Conservation (phyloP, 192 early-diverging fungal genomes). For the Entomortierella lignicola region DNA sequence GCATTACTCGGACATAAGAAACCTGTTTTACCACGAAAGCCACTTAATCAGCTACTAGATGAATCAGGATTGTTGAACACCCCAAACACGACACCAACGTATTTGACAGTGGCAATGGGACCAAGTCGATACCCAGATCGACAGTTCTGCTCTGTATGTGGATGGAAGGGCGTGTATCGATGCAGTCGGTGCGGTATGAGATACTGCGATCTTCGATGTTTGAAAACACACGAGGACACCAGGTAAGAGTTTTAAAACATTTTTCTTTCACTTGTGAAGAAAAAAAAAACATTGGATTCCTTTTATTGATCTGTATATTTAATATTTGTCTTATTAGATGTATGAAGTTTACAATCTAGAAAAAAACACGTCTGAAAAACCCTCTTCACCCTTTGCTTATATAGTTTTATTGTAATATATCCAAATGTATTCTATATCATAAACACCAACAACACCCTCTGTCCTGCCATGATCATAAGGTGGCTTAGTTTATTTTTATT, state of each 20-base stretch:
- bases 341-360: constrained; percentile 52
- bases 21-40: constrained; percentile 30
- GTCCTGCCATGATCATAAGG: too few species aligned
- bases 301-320: background rate
- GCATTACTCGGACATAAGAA: constrained; percentile 20
- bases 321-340: constrained; percentile 11
- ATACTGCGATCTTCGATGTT: constrained; percentile 71
- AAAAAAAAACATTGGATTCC: too few species aligned
- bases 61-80: constrained; percentile 19
- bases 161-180: constrained; percentile 68
- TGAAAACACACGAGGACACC: constrained; percentile 69
- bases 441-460: too few species aligned
- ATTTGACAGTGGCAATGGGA: constrained; percentile 53
- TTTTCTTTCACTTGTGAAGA: too few species aligned
- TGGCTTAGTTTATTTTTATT: constrained; percentile 23
- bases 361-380: background rate
- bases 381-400: background rate
- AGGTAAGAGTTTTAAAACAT: constrained; percentile 55
- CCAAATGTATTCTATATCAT: too few species aligned
- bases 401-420: too few species aligned
- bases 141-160: constrained; percentile 75
- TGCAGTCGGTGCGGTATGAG: constrained; percentile 75
- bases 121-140: constrained; percentile 55
- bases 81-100: constrained; percentile 17
- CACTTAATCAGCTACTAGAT: constrained; percentile 38